phyloP scores from a whole-genome alignment of 2,329 filamentous ascomycete species.

The Apiospora koreana region DNA sequence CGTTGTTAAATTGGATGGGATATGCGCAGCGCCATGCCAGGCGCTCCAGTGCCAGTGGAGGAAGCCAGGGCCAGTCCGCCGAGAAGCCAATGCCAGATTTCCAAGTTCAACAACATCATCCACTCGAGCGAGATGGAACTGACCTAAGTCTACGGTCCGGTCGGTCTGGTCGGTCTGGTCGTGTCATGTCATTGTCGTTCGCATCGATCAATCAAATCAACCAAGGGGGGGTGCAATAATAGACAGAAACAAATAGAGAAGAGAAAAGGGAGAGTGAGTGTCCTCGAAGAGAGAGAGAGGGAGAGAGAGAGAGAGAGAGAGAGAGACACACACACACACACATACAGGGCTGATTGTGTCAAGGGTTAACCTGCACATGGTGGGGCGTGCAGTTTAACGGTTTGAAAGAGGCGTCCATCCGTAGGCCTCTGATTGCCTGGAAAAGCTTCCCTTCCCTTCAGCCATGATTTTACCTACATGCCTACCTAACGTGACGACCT shows the following conservation, averaged over 20 bases:
- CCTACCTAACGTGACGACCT: not conserved
- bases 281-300: not conserved
- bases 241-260: not conserved
- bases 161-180: no score
- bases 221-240: not conserved
- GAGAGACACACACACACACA: not conserved
- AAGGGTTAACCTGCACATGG: slow-evolving; percentile 4
- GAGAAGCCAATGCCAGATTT: not conserved
- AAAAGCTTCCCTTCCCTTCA: slow-evolving; percentile 3
- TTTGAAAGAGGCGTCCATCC: slow-evolving; percentile 3
- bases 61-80: slow-evolving; percentile 1
- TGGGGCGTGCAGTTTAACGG: slow-evolving; percentile 7
- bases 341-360: slow-evolving; percentile 1
- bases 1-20: slow-evolving; percentile 10
- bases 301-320: not conserved
- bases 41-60: not conserved
- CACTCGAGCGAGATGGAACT: not conserved
- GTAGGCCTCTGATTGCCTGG: slow-evolving; percentile 1
- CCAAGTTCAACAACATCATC: not conserved
- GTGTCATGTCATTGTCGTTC: not conserved
- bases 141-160: not conserved
- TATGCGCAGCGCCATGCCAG: slow-evolving; percentile 8
- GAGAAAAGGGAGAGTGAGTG: not conserved
- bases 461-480: not conserved
- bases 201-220: not conserved